Evolutionary conservation across 768 basidiomycete genomes (phyloP), one percentile per base, ranked within the genome.

Genomic region (Mycena leptocephala): DNA sequence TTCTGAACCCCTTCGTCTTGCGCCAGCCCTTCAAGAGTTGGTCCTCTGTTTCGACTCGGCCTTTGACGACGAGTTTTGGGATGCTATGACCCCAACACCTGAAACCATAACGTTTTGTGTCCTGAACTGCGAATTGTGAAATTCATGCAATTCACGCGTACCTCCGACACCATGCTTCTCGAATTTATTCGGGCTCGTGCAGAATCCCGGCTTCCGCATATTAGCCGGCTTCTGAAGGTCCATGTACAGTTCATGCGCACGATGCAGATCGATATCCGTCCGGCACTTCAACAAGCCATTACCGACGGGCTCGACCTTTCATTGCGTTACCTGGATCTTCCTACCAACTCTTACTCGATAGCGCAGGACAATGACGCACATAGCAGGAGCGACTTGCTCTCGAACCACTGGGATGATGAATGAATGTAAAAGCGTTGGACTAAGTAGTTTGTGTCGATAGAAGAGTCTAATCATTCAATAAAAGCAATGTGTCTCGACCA

Each of bases 331-430:
- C 14, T 24, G 18, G 7, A 37, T 13, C 35, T 13, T 37, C 35
- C 55, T 7, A 33, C 32, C 8, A 8, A 5, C 3, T 6, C 33
- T 35, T 37, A 61, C 13, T 35, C 48, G 20, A 93, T 20, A 28
- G 4, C 14, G 26, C 26, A 30, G 26, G 55, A 20, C 14, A 56
- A 56, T 30, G 6, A 13, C 28, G 2, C 55, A 30, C 28, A 56
- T 16, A 56, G 9, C 2, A 28, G 18, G 5, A 5, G 26, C 6
- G 55, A 30, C 9, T 4, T 43, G 26, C 28, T 56, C 11, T 56
- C 55, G 11, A 28, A 56, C 28, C 2, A 30, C 18, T 56, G 55
- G 55, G 43, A 43, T n/a, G n/a, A n/a, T n/a, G n/a, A n/a, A n/a
- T n/a, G n/a, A n/a, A n/a, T n/a, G n/a, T n/a, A n/a, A n/a, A n/a